Base-by-base conservation (phyloP, 1,284 basidiomycete species). In the Ustilago xerochloae region DNA sequence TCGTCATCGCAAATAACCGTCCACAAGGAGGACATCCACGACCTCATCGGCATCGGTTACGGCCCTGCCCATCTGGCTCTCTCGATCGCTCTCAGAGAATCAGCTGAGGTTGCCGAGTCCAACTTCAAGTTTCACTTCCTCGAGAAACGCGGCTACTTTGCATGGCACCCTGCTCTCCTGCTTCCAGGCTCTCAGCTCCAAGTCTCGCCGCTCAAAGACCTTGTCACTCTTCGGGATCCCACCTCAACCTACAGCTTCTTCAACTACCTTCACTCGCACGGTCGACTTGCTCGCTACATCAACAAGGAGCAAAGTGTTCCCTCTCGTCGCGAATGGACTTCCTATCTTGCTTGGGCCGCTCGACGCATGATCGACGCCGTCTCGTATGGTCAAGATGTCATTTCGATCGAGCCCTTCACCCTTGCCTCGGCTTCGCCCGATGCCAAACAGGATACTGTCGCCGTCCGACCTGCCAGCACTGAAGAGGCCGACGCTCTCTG, bases 201-300 rank as follows among this genome's bases (percentile, higher is more conserved):
- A 52, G 82, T 84, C 28, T 83, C 81, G 43, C 82, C 81, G 22
- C 67, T 83, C 41, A 84, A 84, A 65, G 82, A 84, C 43, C 71
- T 84, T 0, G 82, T 77, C 13, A 82, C 81, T 0, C 78, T 84
- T 62, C 73, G 82, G n/a, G 81, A 84, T 33, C 82, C 82, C 7
- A 82, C 81, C 4, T 84, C 82, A 5, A 70, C 73, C 28, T 84
- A 71, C 57, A 79, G 69, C 47, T 84, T 83, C 61, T 68, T 70
- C 60, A 84, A 83, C 72, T 84, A 80, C 57, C 70, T 84, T n/a
- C 80, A 83, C 59, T 62, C 63, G 30, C 61, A 80, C 24, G 75
- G 76, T 15, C 77, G 82, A 15, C 78, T 84, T 13, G 74, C 76
- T 30, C 66, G 67, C 53, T 84, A 78, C 73, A 83, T 84, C 77